Base-by-base conservation (phyloP, 2,329 filamentous ascomycete genomes). In the Ascomycota sp. region DNA sequence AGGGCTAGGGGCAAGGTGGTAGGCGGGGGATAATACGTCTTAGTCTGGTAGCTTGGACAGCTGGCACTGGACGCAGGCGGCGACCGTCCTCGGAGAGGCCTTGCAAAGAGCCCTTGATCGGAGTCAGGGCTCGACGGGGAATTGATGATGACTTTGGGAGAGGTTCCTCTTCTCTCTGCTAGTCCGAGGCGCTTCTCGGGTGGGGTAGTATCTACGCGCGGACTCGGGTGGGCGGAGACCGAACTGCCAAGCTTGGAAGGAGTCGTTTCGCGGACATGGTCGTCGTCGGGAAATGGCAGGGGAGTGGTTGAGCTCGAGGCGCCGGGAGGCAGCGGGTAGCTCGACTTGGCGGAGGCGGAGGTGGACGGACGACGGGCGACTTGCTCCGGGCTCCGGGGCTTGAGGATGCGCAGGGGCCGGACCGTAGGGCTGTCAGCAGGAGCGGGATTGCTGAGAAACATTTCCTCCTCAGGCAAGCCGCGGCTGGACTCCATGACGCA, bases 381-480 rank as follows among this genome's bases (percentile, higher is more conserved):
- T 35, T 70, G 70, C 34, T 63, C 63, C 26, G 74, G 68, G 37
- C 73, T 77, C 44, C 72, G 68, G 36, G 75, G 72, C 54, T 91
- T 91, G 59, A 75, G 76, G 51, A 92, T 91, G 47, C 81, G 72
- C 55, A 92, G 56, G 38, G 83, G 83, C 46, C 79, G 79, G 44
- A 92, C 68, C 12, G 78, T 80, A 37, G 82, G 79, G 46, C 79
- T 82, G 46, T 82, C 72, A 33, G 56, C 56, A 7, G 58, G 58
- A 36, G 57, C 50, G n/a, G 64, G 65, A 33, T 61, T 64, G 50
- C 55, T 68, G 55, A 91, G 67, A 58, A 91, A 86, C 60, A 91
- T 76, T 64, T 86, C 81, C 55, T 83, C 76, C 25, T 82, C 76
- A 24, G 76, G 69, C 43, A 75, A 62, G 45, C 76, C 75, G 48